Evolutionary conservation across 139 green algal genomes (phyloP).

Genomic region (Picochlorum costavermella): DNA sequence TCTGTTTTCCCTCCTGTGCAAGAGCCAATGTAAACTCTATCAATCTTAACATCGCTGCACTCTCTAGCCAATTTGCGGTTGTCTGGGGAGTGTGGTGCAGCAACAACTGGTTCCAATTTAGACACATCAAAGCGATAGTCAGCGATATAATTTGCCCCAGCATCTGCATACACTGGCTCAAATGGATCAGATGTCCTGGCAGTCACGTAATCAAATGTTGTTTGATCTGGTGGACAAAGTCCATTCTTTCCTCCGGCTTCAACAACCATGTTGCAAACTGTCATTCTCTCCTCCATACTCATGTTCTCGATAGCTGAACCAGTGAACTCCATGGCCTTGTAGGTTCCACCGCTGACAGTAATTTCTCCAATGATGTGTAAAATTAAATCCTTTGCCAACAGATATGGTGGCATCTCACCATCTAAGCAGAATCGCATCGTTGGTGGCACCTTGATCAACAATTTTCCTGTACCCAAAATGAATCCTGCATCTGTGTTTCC

Average conservation of each 20-base stretch:
- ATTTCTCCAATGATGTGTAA: slow-evolving; percentile 97
- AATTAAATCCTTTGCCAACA: slow-evolving; percentile 89
- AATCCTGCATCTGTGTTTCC: slow-evolving; percentile 96
- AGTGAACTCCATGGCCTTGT: slow-evolving; percentile 85
- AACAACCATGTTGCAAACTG: slow-evolving; percentile 96
- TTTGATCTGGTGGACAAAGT: slow-evolving; percentile 69
- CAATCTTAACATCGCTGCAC: slow-evolving; percentile 77
- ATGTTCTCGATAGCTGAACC: slow-evolving; percentile 72
- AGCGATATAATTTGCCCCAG: slow-evolving; percentile 47
- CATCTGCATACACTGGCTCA: slow-evolving; percentile 72
- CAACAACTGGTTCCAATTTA: slow-evolving; percentile 90
- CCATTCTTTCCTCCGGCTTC: slow-evolving; percentile 75
- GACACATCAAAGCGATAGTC: slow-evolving; percentile 75
- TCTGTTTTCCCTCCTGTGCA: slow-evolving; percentile 90
- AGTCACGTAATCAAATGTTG: slow-evolving; percentile 89
- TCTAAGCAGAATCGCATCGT: slow-evolving; percentile 91
- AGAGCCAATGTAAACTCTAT: slow-evolving; percentile 91
- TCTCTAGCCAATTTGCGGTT: slow-evolving; percentile 86
- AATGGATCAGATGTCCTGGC: slow-evolving; percentile 62
- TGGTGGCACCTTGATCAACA: slow-evolving; percentile 91
- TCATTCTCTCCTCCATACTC: slow-evolving; percentile 98
- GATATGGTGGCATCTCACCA: slow-evolving; percentile 86
- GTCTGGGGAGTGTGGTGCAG: slow-evolving; percentile 89
- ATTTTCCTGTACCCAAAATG: slow-evolving; percentile 93
- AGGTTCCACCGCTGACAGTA: slow-evolving; percentile 60